Conservation (phyloP, 2,329 filamentous ascomycete genomes). For the Magnaporthales sp. region DNA sequence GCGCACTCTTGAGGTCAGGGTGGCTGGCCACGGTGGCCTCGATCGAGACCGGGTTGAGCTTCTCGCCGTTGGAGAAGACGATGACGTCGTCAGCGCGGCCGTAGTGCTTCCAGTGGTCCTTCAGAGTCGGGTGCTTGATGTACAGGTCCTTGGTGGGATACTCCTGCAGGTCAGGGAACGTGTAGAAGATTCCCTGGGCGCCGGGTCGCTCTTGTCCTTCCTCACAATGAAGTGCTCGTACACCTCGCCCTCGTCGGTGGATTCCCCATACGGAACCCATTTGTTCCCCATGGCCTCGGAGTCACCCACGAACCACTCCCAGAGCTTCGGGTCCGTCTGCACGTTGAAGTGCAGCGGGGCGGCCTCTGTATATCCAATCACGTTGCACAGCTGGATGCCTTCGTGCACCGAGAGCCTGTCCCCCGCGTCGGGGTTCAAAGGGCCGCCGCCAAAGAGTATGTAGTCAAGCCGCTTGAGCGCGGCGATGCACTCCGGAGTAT, state of each 20-base stretch:
- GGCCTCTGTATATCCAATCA: constrained; percentile 34
- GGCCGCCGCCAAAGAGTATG: constrained; percentile 29
- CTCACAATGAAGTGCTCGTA: constrained; percentile 30
- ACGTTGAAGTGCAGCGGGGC: constrained; percentile 13
- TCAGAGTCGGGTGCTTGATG: constrained; percentile 25
- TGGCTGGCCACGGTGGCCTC: constrained; percentile 30
- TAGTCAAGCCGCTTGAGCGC: constrained; percentile 23
- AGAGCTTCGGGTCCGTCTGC: constrained; percentile 23
- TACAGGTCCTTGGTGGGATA: constrained; percentile 37
- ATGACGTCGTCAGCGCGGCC: constrained; percentile 35
- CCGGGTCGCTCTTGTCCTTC: constrained; percentile 25
- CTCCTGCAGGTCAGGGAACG: constrained; percentile 29
- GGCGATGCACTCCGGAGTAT: constrained; percentile 19
- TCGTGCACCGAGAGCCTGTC: constrained; percentile 23
- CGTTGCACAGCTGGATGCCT: constrained; percentile 25
- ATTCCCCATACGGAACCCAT: constrained; percentile 22
- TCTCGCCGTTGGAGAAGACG: constrained; percentile 41
- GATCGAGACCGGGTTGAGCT: constrained; percentile 38
- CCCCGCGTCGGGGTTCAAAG: constrained; percentile 26
- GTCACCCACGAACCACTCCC: constrained; percentile 35
- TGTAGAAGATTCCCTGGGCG: constrained; percentile 28
- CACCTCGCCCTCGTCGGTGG: constrained; percentile 15
- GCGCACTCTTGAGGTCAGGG: constrained; percentile 27
- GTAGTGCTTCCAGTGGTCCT: constrained; percentile 24
- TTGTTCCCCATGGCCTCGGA: constrained; percentile 30